Evolutionary conservation across 169 alveolate species (phyloP).

Genomic region (Condylostoma magnum): DNA sequence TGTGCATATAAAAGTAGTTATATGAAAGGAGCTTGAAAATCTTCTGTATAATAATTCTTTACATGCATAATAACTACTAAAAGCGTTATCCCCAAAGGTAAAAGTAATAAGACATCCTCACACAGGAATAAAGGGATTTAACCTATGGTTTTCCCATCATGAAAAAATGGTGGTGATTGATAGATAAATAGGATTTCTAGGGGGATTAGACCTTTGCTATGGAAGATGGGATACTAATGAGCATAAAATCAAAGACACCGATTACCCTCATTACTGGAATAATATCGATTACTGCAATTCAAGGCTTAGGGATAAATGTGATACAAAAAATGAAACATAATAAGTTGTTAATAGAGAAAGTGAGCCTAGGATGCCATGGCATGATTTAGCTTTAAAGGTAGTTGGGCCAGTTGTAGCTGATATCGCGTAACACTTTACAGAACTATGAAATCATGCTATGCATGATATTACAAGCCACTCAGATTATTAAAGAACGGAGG

Average conservation of each 20-base stretch:
- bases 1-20: slow-evolving; percentile 43
- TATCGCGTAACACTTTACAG: slow-evolving; percentile 73
- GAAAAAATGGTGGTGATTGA: slow-evolving; percentile 79
- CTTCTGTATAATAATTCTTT: slow-evolving; percentile 53
- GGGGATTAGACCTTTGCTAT: slow-evolving; percentile 84
- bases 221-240: slow-evolving; percentile 77
- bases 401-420: slow-evolving; percentile 77
- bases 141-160: slow-evolving; percentile 80
- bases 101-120: slow-evolving; percentile 71
- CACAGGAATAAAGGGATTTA: slow-evolving; percentile 28
- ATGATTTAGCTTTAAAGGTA: slow-evolving; percentile 71
- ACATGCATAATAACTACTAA: slow-evolving; percentile 44
- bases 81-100: slow-evolving; percentile 52
- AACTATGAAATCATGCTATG: background rate
- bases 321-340: slow-evolving; percentile 51
- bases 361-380: slow-evolving; percentile 81
- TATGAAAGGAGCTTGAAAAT: slow-evolving; percentile 58
- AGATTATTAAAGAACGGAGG: too few species aligned
- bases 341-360: slow-evolving; percentile 52
- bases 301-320: slow-evolving; percentile 59
- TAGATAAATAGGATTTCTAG: slow-evolving; percentile 68
- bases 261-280: slow-evolving; percentile 55
- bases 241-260: slow-evolving; percentile 60
- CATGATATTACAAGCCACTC: background rate
- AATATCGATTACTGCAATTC: slow-evolving; percentile 78